Conservation (phyloP, 805 yeast species). For the Wickerhamomyces ciferrii region DNA sequence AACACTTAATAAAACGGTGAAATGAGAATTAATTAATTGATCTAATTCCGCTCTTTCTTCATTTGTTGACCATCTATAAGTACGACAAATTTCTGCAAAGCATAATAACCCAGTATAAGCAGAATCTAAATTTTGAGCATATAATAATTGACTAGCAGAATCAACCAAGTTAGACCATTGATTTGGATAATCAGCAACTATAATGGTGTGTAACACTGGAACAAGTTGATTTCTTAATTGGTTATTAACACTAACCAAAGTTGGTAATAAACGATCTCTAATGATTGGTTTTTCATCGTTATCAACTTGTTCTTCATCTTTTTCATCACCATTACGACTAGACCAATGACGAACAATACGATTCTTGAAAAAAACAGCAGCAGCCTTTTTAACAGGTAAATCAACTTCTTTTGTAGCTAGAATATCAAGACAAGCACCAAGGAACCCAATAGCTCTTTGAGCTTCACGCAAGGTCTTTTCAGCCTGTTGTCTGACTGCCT, state of each 20-base stretch:
- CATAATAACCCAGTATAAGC: slow-evolving; percentile 66
- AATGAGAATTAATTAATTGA: slow-evolving; percentile 46
- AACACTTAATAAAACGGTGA: slow-evolving; percentile 61
- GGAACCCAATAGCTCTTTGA: slow-evolving; percentile 60
- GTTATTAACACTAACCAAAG: slow-evolving; percentile 46
- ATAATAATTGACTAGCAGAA: slow-evolving; percentile 38
- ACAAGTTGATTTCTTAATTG: slow-evolving; percentile 35
- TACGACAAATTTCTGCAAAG: slow-evolving; percentile 62
- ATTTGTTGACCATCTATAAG: slow-evolving; percentile 68
- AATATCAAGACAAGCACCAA: slow-evolving; percentile 79
- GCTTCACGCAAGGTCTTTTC: slow-evolving; percentile 61
- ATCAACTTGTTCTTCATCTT: slow-evolving; percentile 37
- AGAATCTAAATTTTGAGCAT: slow-evolving; percentile 34
- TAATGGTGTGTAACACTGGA: slow-evolving; percentile 49
- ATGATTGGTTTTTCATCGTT: slow-evolving; percentile 71
- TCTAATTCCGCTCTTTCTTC: slow-evolving; percentile 49
- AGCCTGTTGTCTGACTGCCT: slow-evolving; percentile 55
- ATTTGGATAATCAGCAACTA: slow-evolving; percentile 43
- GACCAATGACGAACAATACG: slow-evolving; percentile 63
- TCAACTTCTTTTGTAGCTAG: slow-evolving; percentile 48
- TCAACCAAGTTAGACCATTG: slow-evolving; percentile 53
- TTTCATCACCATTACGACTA: slow-evolving; percentile 24
- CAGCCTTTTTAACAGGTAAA: slow-evolving; percentile 54
- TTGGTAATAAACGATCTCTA: slow-evolving; percentile 60
- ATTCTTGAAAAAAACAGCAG: slow-evolving; percentile 83